phyloP scores from a whole-genome alignment of 257 asterid genomes.

The Solanum medicagineum region DNA sequence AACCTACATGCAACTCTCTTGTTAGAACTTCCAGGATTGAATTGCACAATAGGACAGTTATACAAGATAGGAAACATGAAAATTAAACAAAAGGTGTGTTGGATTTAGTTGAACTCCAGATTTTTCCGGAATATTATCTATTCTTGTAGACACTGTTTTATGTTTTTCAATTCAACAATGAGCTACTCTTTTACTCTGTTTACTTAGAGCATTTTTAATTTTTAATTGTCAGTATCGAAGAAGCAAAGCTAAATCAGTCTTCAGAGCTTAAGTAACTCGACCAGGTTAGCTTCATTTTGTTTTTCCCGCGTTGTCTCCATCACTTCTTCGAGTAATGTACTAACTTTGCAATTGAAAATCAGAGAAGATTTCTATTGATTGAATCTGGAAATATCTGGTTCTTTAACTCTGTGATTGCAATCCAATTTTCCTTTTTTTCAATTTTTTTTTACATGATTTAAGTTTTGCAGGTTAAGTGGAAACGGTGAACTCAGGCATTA shows the following conservation, averaged over 20 bases:
- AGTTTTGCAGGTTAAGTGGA: slow-evolving; percentile 25
- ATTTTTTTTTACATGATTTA: background rate
- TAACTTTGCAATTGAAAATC: background rate
- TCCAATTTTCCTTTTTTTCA: background rate
- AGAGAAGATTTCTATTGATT: background rate
- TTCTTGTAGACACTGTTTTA: background rate
- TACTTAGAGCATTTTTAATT: background rate
- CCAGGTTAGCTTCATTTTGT: slow-evolving; percentile 22
- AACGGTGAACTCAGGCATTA: slow-evolving; percentile 23
- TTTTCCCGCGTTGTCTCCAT: background rate
- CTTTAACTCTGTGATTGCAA: background rate
- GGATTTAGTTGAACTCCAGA: background rate
- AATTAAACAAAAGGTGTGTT: background rate
- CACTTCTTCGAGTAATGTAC: background rate
- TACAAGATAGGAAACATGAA: background rate
- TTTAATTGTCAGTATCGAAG: slow-evolving; percentile 18
- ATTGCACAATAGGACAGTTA: background rate
- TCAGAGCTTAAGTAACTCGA: slow-evolving; percentile 29
- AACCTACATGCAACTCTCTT: slow-evolving; percentile 18
- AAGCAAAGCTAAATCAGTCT: slow-evolving; percentile 2
- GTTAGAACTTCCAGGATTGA: slow-evolving; percentile 2
- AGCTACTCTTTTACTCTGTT: background rate
- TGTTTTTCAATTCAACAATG: background rate
- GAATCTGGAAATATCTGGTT: slow-evolving; percentile 9
- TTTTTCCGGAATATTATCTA: background rate